Base-by-base conservation (phyloP, 2,329 filamentous ascomycete species). In the Cladosporium oxysporum region DNA sequence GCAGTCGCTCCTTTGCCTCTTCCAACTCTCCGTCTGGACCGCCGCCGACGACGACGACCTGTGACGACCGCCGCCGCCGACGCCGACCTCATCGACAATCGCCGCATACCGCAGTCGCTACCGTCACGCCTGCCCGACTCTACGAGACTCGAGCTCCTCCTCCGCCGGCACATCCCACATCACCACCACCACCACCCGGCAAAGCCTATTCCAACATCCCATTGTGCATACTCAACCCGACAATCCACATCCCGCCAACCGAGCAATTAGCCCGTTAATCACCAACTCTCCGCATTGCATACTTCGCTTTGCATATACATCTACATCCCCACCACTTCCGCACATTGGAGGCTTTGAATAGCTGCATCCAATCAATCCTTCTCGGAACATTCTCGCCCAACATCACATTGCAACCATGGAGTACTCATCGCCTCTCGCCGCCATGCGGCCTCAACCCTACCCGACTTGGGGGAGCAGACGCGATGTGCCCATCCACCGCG, bases 371-470 rank as follows among this genome's bases (percentile, higher is more conserved):
- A 35, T 29, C 49, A 62, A 55, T 37, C 10, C 21, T 21, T 23
- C 53, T n/a, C 37, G 52, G 21, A 49, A 55, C 21, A 47, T 26
- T 28, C 16, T 57, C 63, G 26, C 31, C 37, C 26, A 29, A 12
- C n/a, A 47, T 26, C 44, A 61, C 5, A 21, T 21, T 21, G 26
- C 28, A 29, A 61, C 8, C 49, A 97, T 98, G 92, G 93, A 97
- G 81, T 90, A 91, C 70, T 97, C 94, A 53, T 98, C 95, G 74
- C 95, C 95, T 57, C 82, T 98, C 76, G 94, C 94, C 79, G 93
- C 94, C 66, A 91, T 98, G 89, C 92, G 93, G 82, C 92, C 90
- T 66, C 84, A 85, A 53, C 84, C 87, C 80, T 81, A 85, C 79
- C 82, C 87, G 72, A 78, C 84, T 74, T 87, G 93, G 86, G 89